Evolutionary conservation across 176 grass and related monocot genomes (phyloP).

Genomic region (Oryza longistaminata): DNA sequence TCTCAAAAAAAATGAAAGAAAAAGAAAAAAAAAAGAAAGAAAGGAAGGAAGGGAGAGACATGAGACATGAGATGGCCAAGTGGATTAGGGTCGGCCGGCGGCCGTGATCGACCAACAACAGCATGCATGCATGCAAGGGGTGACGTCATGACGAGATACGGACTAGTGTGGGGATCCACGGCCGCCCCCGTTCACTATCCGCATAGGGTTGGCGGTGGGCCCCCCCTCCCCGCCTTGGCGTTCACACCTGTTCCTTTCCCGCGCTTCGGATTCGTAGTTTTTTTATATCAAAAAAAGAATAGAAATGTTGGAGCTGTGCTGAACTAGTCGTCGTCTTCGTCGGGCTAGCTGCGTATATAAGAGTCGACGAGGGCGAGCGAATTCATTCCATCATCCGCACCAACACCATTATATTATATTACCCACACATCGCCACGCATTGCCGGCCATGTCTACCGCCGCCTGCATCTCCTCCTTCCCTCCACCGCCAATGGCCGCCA

Average conservation of each 20-base stretch:
- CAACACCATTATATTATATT: too few species aligned
- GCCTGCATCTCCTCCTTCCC: neutral
- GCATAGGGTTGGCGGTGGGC: neutral
- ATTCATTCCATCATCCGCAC: neutral
- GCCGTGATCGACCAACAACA: too few species aligned
- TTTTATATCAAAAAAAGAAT: too few species aligned
- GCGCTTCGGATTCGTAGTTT: neutral
- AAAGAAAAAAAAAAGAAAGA: too few species aligned
- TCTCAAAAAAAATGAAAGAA: too few species aligned
- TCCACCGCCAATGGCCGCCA: neutral
- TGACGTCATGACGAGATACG: neutral
- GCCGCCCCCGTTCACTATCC: neutral
- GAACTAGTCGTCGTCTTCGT: too few species aligned
- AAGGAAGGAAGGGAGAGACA: too few species aligned
- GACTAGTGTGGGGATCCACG: neutral
- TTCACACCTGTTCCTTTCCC: constrained; percentile 2
- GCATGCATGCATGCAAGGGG: neutral
- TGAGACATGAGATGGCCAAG: too few species aligned
- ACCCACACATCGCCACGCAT: too few species aligned
- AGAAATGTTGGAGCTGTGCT: too few species aligned
- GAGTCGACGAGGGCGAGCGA: neutral
- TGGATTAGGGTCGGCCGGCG: too few species aligned
- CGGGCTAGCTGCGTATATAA: neutral
- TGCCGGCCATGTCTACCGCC: constrained; percentile 17
- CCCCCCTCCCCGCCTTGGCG: neutral